Evolutionary conservation across 2,329 filamentous ascomycete species (phyloP), one percentile per base, ranked within the genome.

Genomic region (Pseudogymnoascus pannorum): DNA sequence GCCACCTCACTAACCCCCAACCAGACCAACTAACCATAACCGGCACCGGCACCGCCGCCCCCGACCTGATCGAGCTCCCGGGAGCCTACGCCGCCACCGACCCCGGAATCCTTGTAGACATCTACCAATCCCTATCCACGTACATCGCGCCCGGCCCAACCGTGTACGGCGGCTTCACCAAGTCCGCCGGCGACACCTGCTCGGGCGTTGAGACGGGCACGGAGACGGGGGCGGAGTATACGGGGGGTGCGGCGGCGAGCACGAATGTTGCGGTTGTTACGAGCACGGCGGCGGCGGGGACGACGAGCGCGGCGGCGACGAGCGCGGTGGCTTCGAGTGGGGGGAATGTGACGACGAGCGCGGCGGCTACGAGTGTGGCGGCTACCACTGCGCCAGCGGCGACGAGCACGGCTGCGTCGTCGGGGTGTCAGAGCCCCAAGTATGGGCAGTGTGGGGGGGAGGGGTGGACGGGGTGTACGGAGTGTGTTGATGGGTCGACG

Each of bases 11-110:
- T 78, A 65, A 42, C 16, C 38, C 64, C 66, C n/a, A 4, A n/a
- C 77, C 79, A 73, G 72, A 79, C 62, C 77, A 75, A 63, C 74
- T 80, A 29, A 73, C 75, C 38, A 73, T 74, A 29, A 71, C 72
- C 11, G 75, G 75, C 22, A 74, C 69, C 11, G 76, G 74, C 4
- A 54, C 70, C 44, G 68, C 73, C 16, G 9, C 38, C 40, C 40
- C 40, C 18, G 11, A 5, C 3, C 40, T 44, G 59, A 75, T 77
- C 38, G 73, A 74, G 64, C 75, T 80, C 66, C 78, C 77, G 0
- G 77, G 77, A 14, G 72, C 76, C 3, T 80, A 79, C 70, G 75
- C 71, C 40, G 70, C 74, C 6, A 73, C 63, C 59, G 76, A 79
- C 68, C 73, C 76, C 1, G 77, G 77, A 29, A 77, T 79, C 66